Evolutionary conservation across 208 protist genomes (phyloP).

Genomic region (Wallacemonas sp.): DNA sequence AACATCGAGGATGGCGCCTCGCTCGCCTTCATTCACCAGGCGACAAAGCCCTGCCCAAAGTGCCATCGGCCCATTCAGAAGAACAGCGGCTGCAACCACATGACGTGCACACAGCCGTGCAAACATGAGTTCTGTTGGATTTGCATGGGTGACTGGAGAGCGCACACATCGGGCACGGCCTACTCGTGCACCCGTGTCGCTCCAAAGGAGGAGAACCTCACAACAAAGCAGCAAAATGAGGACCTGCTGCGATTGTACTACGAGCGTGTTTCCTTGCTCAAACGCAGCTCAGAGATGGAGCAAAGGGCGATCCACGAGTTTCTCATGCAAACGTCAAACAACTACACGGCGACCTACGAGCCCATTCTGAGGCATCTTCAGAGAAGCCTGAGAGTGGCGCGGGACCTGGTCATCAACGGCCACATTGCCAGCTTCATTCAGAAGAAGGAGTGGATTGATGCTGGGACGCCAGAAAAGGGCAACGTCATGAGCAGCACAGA

Average conservation of each 20-base stretch:
- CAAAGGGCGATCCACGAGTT: neutral
- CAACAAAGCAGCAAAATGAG: neutral
- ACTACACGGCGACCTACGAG: neutral
- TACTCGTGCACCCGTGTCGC: neutral
- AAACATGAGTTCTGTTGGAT: conserved; percentile 88
- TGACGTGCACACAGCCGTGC: conserved; percentile 73
- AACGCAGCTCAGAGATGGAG: neutral
- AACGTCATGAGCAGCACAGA: neutral
- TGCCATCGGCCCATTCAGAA: conserved; percentile 87
- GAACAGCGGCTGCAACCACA: conserved; percentile 93
- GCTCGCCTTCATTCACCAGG: conserved; percentile 47
- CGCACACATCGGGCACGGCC: conserved; percentile 25
- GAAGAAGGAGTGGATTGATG: neutral
- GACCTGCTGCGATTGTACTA: neutral
- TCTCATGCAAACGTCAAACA: neutral
- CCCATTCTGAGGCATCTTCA: neutral
- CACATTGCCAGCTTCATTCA: neutral
- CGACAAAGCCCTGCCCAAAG: conserved; percentile 79
- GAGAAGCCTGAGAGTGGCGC: neutral
- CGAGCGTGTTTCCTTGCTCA: neutral
- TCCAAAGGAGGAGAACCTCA: neutral
- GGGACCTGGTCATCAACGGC: neutral
- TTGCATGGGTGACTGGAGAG: conserved; percentile 63
- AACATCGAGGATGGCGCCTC: conserved; percentile 50
- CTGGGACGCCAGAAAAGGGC: too few relatives aligned